A percentile compares a stretch with the other conserved stretches of the same genome.
Conservation (phyloP, 176 grass and related monocot species). For the Carex littledalei region DNA sequence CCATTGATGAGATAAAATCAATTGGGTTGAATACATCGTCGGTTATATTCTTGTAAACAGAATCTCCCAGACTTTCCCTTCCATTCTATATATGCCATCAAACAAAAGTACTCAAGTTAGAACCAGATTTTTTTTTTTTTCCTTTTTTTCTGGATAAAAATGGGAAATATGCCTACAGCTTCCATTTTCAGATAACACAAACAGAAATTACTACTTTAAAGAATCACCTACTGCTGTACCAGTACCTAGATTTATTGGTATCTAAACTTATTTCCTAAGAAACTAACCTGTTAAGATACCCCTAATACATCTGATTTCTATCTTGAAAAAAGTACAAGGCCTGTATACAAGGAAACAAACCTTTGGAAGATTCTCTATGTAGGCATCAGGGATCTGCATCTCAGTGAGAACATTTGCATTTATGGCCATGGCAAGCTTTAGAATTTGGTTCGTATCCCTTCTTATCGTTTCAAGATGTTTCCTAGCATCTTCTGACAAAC, state of each 20-base stretch:
- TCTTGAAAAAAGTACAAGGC: not conserved
- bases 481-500: conserved; percentile 45
- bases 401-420: conserved; percentile 97
- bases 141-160: not conserved
- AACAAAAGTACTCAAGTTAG: not conserved
- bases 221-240: not conserved
- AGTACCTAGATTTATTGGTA: not conserved
- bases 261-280: not conserved
- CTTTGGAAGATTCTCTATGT: conserved; percentile 76
- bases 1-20: conserved; percentile 69
- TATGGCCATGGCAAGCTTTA: conserved; percentile 96
- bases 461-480: conserved; percentile 68
- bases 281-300: not conserved
- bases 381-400: conserved; percentile 83
- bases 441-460: conserved; percentile 85
- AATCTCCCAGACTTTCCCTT: conserved; percentile 76
- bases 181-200: not conserved
- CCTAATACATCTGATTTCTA: not conserved
- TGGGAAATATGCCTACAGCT: not conserved
- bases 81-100: conserved; percentile 48
- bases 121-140: not conserved
- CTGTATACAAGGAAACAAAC: conserved; percentile 19
- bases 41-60: conserved; percentile 78
- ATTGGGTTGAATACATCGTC: conserved; percentile 83
- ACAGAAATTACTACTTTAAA: not conserved